Base-by-base conservation (phyloP, 371 early-diverging fungal species). In the Mortierella sp. region DNA sequence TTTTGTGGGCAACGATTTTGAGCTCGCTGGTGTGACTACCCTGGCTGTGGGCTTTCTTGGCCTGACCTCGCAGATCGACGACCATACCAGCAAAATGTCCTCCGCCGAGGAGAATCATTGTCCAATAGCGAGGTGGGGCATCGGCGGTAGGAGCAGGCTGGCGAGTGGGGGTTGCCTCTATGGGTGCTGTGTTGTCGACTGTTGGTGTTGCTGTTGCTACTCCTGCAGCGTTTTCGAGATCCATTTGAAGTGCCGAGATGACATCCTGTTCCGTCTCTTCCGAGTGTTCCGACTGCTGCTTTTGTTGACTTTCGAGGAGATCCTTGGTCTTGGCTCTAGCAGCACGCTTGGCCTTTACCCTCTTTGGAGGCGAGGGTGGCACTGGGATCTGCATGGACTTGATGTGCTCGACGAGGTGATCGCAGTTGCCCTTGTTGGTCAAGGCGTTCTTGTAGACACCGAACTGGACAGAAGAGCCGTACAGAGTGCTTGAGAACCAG, bases 21-120 rank as follows among this genome's bases (percentile, higher is more conserved):
- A 83, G 80, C 38, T 83, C 87, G 11, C 77, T 70, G 21, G 16
- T 43, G 16, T 80, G 68, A 5, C 76, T 79, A 8, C 70, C 79
- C 18, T 79, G 79, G 16, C 82, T 54, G 7, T 77, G 55, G 0
- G 74, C 73, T 29, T 71, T 79, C 32, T 81, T 79, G 63, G 80
- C 56, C 76, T 94, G 90, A 11, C 90, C 83, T 43, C 85, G 83
- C 63, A 93, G 91, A 83, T 97, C 97, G 74, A 97, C 89, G 0
- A 98, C 92, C 43, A 94, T 95, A 0, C 93, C 97, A 16, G 97
- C 97, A 89, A 99, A 98, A 83, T 96, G 95, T 1, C 98, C 98
- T 72, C 96, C 96, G 24, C 94, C 93, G 21, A 96, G 68, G 90
- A 96, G 91, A 27, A 98, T 78, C 44, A 98, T 76, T 11, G 94